Base-by-base conservation (phyloP, 352 stramenopile species). In the Phytophthora syringae region DNA sequence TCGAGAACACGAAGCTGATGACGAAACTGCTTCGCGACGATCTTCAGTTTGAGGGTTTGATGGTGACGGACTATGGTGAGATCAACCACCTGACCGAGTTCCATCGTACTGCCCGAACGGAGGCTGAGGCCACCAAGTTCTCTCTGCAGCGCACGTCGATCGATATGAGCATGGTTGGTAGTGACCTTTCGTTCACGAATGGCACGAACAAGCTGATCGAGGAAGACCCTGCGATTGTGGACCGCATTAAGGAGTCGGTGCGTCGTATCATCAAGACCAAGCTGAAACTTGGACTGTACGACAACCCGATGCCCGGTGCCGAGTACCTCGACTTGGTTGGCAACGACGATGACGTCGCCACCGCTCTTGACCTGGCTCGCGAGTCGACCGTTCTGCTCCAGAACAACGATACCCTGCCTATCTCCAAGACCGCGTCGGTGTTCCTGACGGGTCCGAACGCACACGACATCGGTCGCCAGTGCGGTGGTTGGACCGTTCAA, bases 41-140 rank as follows among this genome's bases (percentile, higher is more conserved):
- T 18, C 40, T 60, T 20, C 15, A 15, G 5, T 60, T 60, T 30
- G 27, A 60, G 3, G 40, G 53, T 45, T 52, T 60, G 30, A 15
- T 76, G 22, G 86, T 97, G 18, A 96, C 89, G 3, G 90, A 97
- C 59, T 97, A 91, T 70, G 67, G 70, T 12, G 89, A 97, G 74
- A 96, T 97, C 34, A 77, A 88, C 30, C 95, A 97, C 52, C 54
- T 94, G 3, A 34, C 69, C 6, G 43, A 56, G 10, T 83, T 68
- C 30, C 78, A 86, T 27, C 75, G 76, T n/a, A 56, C 53, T 5
- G 40, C 53, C 7, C 53, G 39, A 16, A 36, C 53, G 16, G 36
- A 18, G 7, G 40, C 43, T 21, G 53, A 60, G 34, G 40, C 39
- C 10, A 44, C 42, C 7, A 43, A 52, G 16, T 52, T 60, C 12